Evolutionary conservation across 805 yeast genomes (phyloP).

Genomic region (Monosporozyma unispora): DNA sequence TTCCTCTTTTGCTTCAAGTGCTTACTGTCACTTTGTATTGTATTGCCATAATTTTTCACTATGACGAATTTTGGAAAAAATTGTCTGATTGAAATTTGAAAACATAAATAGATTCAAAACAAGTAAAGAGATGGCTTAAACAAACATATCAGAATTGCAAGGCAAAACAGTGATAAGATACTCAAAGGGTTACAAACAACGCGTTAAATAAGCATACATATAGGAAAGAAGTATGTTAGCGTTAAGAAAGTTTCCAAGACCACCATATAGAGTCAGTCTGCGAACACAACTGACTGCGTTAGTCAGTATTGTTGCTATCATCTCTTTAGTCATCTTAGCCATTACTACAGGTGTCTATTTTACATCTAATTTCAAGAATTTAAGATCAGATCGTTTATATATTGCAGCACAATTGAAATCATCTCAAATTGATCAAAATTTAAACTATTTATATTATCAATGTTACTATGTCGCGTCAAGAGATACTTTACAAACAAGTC

Average conservation of each 20-base stretch:
- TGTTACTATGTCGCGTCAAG: slow-evolving; percentile 54
- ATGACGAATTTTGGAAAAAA: background rate
- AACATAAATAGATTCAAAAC: background rate
- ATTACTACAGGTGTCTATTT: slow-evolving; percentile 71
- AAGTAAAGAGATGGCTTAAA: background rate
- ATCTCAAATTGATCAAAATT: slow-evolving; percentile 63
- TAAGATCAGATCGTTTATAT: slow-evolving; percentile 62
- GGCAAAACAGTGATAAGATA: background rate
- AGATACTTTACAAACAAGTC: slow-evolving; percentile 50
- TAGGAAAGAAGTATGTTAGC: background rate
- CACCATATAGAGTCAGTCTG: slow-evolving; percentile 51
- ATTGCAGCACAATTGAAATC: slow-evolving; percentile 77
- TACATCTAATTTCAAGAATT: slow-evolving; percentile 47
- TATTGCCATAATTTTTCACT: background rate
- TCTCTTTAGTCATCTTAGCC: slow-evolving; percentile 65
- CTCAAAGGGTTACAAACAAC: background rate
- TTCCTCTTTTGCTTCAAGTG: background rate
- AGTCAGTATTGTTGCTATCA: slow-evolving; percentile 59
- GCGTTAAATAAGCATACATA: background rate
- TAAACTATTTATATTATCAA: slow-evolving; percentile 58
- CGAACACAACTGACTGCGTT: slow-evolving; percentile 66
- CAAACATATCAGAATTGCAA: background rate
- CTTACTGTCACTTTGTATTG: background rate
- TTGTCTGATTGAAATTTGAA: background rate
- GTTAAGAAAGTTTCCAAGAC: slow-evolving; percentile 7